Evolutionary conservation across 1,284 basidiomycete species (phyloP), one percentile per base, ranked within the genome.

Genomic region (Irpex sp.): DNA sequence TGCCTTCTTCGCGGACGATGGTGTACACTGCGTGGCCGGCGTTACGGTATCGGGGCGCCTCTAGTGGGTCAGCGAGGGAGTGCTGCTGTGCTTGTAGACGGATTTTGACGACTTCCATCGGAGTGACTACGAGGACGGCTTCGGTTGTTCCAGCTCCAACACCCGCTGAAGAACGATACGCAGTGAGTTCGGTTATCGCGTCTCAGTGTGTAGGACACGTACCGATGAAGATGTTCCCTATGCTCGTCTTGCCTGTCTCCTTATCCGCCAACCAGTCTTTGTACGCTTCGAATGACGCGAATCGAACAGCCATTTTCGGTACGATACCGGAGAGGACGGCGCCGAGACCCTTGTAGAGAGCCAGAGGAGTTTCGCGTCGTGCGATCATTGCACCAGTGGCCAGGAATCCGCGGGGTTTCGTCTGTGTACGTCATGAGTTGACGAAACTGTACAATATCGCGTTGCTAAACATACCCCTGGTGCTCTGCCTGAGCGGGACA

Each of bases 71-170:
- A 8, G 96, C 94, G 64, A 99, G 85, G 47, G 97, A 98, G 79
- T 99, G 97, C 75, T 94, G 92, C 76, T 99, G 97, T 6, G 97
- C 97, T 79, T 99, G 97, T 70, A 99, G 81, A 62, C 97, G 89
- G 74, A 99, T 99, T 82, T 99, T 99, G 74, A 99, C 94, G 54
- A 99, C 97, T 75, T 99, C 97, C 97, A 99, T 99, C 0, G 97
- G 97, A 63, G 94, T 97, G 9, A 99, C 97, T 48, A 99, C 95
- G 8, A 88, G 82, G 15, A 99, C 88, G 5, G 97, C 97, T 78
- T 97, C 97, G 1, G 96, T 95, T 15, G 92, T 92, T 61, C 97
- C 97, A 9, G 97, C 97, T 60, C 91, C 94, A 34, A 99, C 83
- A 73, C 97, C 97, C 70, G 70, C 70, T 74, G 57, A 19, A 52